These are phyloP conservation scores for Heracleum sosnowskyi DNA, from an alignment of 129 eudicot species.

Conservation along the genomic window DNA sequence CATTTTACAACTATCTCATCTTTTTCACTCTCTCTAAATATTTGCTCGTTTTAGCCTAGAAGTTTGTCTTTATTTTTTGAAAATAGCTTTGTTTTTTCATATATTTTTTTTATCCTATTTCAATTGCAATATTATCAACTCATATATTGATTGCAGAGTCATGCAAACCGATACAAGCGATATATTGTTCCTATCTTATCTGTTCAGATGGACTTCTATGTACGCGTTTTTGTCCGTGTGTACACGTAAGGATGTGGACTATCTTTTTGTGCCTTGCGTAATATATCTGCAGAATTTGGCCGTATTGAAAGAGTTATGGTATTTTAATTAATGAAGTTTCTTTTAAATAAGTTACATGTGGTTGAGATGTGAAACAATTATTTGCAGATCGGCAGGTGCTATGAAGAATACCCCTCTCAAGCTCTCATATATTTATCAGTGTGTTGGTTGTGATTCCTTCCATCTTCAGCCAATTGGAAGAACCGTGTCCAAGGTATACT, in stretches of 20 bases:
- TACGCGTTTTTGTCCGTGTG: constrained; percentile 92
- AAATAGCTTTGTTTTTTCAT: neutral
- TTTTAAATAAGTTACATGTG: neutral
- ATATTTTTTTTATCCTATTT: neutral
- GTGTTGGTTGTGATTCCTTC: constrained; percentile 91
- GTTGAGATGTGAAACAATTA: constrained; percentile 10
- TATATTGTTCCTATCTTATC: constrained; percentile 90
- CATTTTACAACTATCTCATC: neutral
- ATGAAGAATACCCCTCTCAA: constrained; percentile 97
- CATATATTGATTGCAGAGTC: constrained; percentile 57
- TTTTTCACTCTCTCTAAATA: neutral
- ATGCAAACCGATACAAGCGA: constrained; percentile 90
- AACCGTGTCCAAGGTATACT: constrained; percentile 68
- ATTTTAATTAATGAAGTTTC: neutral
- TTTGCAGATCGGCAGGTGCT: constrained; percentile 83
- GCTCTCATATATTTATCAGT: constrained; percentile 85
- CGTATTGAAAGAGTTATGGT: neutral
- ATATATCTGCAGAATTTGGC: neutral
- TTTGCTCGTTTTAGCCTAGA: neutral
- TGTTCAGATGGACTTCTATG: constrained; percentile 95
- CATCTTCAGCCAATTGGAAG: constrained; percentile 93
- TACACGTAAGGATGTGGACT: constrained; percentile 51
- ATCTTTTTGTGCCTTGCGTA: neutral
- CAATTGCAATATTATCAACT: neutral
- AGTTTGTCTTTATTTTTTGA: neutral